Conservation (phyloP, 2,329 filamentous ascomycete species). For the Sporothrix pseudoabietina region DNA sequence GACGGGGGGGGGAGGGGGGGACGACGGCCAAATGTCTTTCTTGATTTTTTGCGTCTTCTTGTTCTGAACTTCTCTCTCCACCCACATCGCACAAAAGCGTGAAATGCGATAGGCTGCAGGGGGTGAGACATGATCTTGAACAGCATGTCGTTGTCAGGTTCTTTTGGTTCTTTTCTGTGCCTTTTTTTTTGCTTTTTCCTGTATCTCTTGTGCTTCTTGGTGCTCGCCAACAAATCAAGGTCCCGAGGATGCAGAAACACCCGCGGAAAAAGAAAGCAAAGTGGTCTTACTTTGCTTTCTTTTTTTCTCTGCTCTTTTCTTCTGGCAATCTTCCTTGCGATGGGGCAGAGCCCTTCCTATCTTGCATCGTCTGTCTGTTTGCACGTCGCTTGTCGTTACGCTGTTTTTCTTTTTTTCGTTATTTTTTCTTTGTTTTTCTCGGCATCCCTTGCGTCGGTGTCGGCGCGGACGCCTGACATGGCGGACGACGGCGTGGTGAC, state of each 20-base stretch:
- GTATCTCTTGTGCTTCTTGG: not conserved
- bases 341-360: not conserved
- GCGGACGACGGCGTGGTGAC: not conserved
- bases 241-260: not conserved
- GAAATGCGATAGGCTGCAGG: constrained; percentile 1
- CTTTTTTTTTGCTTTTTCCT: not conserved
- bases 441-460: constrained; percentile 4
- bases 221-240: constrained; percentile 10
- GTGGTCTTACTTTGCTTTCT: constrained; percentile 3
- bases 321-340: not conserved
- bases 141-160: not conserved
- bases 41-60: not conserved
- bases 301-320: constrained; percentile 4
- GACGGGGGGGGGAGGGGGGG: not conserved
- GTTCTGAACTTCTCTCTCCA: not conserved
- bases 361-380: not conserved
- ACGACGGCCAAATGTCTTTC: not conserved
- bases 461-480: not conserved
- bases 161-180: not conserved
- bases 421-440: constrained; percentile 7
- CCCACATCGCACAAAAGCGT: not conserved
- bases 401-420: not conserved
- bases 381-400: not conserved
- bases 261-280: not conserved
- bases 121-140: constrained; percentile 5